Base-by-base conservation (phyloP, 139 green algal species). In the Asterochloris sp. region DNA sequence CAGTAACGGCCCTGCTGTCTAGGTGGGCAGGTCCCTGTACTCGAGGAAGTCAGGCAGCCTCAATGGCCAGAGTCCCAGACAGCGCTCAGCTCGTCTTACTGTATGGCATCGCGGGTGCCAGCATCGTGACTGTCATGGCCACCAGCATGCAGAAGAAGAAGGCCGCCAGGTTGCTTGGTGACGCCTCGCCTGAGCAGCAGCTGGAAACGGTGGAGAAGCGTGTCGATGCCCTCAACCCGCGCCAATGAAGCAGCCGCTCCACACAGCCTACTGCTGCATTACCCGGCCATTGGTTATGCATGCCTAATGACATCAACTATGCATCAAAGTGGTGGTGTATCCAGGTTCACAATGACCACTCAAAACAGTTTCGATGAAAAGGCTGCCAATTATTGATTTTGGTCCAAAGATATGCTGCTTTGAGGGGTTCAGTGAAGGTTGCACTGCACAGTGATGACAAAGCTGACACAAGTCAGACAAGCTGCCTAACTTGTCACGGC, bases 51-150 rank as follows among this genome's bases (percentile, higher is more conserved):
- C 38, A 54, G 38, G 38, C 38, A 6, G 38, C 38, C 38, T 6
- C 38, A 54, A 84, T 84, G 80, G 61, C 62, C 19, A 23, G 76
- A 29, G 60, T 81, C 29, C 29, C 74, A 62, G 81, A 85, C 21
- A 85, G 62, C 12, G 74, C 68, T 28, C 68, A 74, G 6, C 29
- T 77, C 24, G 74, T 85, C 2, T 14, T 85, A 10, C 61, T 85
- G 63, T 29, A 29, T 23, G 14, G 27, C 38, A 29, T 85, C 38
- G 74, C 28, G 9, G 9, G 76, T 38, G 81, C 64, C 14, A 81
- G 74, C 6, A 24, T 85, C 1, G 77, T 28, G n/a, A 74, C 64
- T 73, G 64, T 85, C 26, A 19, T 81, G 16, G 69, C 81, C 28
- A 85, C 81, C 74, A 81, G 74, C 23, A 54, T 27, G 27, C 61